phyloP scores from a whole-genome alignment of 2,329 filamentous ascomycete species.

The Epichloe brachyelytri region DNA sequence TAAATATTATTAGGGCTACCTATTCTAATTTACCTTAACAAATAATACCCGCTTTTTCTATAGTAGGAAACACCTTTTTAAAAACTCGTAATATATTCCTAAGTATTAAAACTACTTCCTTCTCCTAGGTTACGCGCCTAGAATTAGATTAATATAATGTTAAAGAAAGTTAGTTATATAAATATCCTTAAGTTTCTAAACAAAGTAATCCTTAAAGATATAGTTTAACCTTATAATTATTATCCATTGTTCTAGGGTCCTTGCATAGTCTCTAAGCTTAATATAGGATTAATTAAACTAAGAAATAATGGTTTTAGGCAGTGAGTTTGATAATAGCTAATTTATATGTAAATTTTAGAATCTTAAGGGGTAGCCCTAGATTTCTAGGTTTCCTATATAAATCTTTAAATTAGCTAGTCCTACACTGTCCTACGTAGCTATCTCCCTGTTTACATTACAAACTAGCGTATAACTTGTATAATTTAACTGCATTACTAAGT shows the following conservation, averaged over 20 bases:
- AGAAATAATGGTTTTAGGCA: neutral
- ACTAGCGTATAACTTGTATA: too few relatives aligned
- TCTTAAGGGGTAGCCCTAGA: neutral
- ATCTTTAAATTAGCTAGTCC: neutral
- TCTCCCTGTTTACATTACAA: too few relatives aligned
- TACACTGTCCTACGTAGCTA: neutral
- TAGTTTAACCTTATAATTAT: neutral
- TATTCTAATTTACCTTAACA: neutral
- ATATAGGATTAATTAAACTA: neutral
- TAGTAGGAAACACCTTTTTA: neutral
- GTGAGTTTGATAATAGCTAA: too few relatives aligned
- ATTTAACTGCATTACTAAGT: too few relatives aligned
- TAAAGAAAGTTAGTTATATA: neutral
- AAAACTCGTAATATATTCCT: neutral
- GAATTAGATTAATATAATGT: neutral
- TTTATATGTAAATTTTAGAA: neutral
- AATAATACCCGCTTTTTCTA: neutral
- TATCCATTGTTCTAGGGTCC: neutral
- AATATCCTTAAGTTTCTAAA: neutral
- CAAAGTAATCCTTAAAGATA: neutral
- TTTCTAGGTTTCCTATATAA: neutral
- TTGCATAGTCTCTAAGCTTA: neutral
- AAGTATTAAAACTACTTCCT: neutral
- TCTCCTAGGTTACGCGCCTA: neutral
- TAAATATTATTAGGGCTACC: neutral